Conservation (phyloP, 257 asterid species). For the Solanum tarapatanum region DNA sequence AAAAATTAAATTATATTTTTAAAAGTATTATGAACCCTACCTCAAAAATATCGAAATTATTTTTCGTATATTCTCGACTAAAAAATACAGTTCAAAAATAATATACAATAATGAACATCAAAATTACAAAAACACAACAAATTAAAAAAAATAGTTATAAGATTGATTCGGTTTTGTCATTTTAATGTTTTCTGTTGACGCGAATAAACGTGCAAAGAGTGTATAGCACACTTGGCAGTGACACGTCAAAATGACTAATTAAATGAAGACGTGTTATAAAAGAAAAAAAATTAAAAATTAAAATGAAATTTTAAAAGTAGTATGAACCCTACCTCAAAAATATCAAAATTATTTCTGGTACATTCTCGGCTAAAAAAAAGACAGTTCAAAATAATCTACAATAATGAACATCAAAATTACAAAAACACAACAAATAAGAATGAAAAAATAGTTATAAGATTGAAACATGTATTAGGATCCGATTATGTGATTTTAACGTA, state of each 20-base stretch:
- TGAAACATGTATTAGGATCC: not conserved
- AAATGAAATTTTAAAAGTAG: not conserved
- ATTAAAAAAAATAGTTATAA: not conserved
- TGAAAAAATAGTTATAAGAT: not conserved
- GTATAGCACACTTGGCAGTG: not conserved
- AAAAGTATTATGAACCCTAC: not conserved
- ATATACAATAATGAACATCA: too few species aligned
- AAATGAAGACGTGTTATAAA: not conserved
- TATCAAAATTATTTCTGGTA: not conserved
- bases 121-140: too few species aligned
- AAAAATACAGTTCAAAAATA: too few species aligned
- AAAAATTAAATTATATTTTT: not conserved
- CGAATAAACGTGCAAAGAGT: not conserved
- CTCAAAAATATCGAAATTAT: too few species aligned
- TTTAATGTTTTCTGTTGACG: not conserved
- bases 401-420: not conserved
- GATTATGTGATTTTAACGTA: not conserved
- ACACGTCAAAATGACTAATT: not conserved
- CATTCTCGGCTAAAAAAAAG: not conserved
- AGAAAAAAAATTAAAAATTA: not conserved
- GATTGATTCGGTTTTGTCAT: not conserved
- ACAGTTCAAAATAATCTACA: not conserved
- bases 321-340: not conserved
- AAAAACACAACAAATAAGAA: not conserved
- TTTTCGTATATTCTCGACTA: too few species aligned